These are phyloP conservation scores for Sugiyamaella japonica DNA, from an alignment of 1,139 yeast genomes.

Conservation along the genomic window DNA sequence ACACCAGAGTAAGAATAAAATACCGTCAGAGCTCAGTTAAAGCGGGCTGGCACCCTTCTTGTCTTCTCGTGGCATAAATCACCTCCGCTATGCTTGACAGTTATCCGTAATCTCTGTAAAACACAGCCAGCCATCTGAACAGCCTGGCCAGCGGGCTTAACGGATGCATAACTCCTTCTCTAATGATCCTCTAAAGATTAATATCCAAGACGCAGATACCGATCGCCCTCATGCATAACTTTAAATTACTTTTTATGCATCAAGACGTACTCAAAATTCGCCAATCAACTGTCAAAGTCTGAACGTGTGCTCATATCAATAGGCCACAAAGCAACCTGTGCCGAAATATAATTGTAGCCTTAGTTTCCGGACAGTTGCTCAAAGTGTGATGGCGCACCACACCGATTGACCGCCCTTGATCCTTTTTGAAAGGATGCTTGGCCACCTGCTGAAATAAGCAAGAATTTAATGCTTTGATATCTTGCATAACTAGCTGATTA, in stretches of 20 bases:
- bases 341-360: not conserved
- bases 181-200: no score
- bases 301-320: constrained; percentile 2
- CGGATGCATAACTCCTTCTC: not conserved
- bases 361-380: not conserved
- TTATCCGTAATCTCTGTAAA: no score
- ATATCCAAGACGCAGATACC: no score
- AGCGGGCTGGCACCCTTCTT: no score
- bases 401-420: not conserved
- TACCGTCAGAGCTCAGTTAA: no score
- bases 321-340: not conserved
- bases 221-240: constrained; percentile 5
- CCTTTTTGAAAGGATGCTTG: not conserved
- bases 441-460: not conserved
- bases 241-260: constrained; percentile 13
- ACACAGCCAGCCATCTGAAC: no score
- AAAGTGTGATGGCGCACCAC: not conserved
- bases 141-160: no score
- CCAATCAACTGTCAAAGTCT: constrained; percentile 3
- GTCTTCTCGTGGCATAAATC: no score
- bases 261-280: not conserved
- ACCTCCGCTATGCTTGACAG: no score
- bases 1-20: no score
- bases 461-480: no score
- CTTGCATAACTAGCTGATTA: not conserved